phyloP scores from a whole-genome alignment of 768 basidiomycete species.

The Gymnopilus dilepis region DNA sequence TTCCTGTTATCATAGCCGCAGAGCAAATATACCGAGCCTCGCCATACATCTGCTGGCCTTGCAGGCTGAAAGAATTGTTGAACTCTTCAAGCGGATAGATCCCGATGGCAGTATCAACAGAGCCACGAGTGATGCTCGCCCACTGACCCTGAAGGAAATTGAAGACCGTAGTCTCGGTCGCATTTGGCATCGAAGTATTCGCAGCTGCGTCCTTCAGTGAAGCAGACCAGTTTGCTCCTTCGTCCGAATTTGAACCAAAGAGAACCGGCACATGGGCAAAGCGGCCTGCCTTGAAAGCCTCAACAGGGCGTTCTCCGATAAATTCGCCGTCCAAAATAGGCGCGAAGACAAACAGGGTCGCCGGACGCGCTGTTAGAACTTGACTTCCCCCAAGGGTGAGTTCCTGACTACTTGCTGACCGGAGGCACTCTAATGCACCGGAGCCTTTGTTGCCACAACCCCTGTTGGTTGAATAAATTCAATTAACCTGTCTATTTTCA shows the following conservation, averaged over 20 bases:
- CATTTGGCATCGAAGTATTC: conserved; percentile 44
- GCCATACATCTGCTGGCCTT: conserved; percentile 52
- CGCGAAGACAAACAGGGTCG: conserved; percentile 44
- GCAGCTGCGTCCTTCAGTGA: conserved; percentile 37
- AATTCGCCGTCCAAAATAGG: conserved; percentile 43
- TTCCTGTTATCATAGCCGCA: conserved; percentile 40
- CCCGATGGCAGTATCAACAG: conserved; percentile 36
- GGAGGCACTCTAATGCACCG: conserved; percentile 39
- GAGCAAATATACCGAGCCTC: conserved; percentile 51
- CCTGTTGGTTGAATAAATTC: conserved; percentile 18
- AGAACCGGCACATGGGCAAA: conserved; percentile 46
- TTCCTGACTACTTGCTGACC: conserved; percentile 29
- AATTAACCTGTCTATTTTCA: conserved; percentile 1
- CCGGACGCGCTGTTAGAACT: conserved; percentile 33
- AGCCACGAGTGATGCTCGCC: conserved; percentile 31
- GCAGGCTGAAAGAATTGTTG: conserved; percentile 39
- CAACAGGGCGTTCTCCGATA: conserved; percentile 40
- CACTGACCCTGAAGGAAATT: conserved; percentile 49
- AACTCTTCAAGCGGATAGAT: conserved; percentile 42
- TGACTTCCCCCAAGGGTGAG: conserved; percentile 40
- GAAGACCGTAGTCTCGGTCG: conserved; percentile 44
- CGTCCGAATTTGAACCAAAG: conserved; percentile 51
- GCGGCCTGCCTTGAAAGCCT: conserved; percentile 41
- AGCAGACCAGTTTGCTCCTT: conserved; percentile 47
- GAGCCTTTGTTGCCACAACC: conserved; percentile 29